These are phyloP conservation scores for Closterium sp. DNA, from an alignment of 139 green algal genomes.

Conservation along the genomic window DNA sequence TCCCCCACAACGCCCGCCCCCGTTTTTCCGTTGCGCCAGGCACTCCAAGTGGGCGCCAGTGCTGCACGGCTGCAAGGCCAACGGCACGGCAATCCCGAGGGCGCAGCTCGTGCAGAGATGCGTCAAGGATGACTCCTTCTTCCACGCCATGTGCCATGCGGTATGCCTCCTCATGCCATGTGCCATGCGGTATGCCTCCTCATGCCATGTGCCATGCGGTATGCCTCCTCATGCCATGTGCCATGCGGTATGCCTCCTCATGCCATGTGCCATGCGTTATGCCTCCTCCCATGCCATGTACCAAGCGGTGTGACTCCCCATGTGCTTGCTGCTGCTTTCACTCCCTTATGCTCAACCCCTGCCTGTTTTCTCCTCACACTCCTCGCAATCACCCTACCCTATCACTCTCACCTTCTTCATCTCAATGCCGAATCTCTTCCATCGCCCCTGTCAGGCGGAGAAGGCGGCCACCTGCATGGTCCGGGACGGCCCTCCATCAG, in stretches of 20 bases:
- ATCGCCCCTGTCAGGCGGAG: neutral
- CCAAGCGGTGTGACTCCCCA: neutral
- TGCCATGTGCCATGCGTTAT: neutral
- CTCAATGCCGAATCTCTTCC: no score
- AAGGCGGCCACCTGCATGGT: neutral
- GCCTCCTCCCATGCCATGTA: neutral
- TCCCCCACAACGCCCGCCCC: neutral
- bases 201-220: neutral
- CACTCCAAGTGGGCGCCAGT: neutral
- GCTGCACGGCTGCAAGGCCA: conserved; percentile 1
- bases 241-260: neutral
- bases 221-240: neutral
- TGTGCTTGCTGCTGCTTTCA: no score
- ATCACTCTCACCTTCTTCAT: neutral
- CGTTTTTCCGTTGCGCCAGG: neutral
- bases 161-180: conserved; percentile 19
- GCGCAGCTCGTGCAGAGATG: conserved; percentile 31
- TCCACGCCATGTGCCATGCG: conserved; percentile 42
- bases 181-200: neutral
- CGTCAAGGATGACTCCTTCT: conserved; percentile 28
- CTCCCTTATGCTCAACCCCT: no score
- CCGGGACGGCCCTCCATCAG: neutral
- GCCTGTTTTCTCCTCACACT: neutral
- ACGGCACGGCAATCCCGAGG: conserved; percentile 33
- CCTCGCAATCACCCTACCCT: neutral